Conservation (phyloP, 176 grass and related monocot species). For the Secale cereale region DNA sequence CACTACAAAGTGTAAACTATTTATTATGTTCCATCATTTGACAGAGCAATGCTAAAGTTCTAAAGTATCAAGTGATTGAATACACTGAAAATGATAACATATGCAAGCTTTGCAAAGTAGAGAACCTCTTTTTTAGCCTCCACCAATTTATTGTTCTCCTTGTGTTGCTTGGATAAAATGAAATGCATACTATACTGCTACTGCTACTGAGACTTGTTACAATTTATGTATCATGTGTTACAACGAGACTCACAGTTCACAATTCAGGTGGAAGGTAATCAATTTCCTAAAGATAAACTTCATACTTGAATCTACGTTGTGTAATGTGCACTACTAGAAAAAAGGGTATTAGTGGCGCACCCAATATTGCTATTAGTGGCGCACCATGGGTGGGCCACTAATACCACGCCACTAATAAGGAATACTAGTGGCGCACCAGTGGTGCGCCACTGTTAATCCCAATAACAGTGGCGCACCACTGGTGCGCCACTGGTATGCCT, state of each 20-base stretch:
- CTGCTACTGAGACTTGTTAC: constrained; percentile 36
- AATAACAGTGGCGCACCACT: too few species aligned
- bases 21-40: constrained; percentile 23
- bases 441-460: too few species aligned
- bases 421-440: too few species aligned
- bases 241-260: constrained; percentile 52
- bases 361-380: too few species aligned
- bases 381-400: too few species aligned
- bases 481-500: too few species aligned
- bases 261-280: constrained; percentile 47
- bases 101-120: constrained; percentile 79
- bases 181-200: constrained; percentile 75
- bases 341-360: too few species aligned
- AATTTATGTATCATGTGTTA: constrained; percentile 59
- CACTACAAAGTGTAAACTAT: too few species aligned
- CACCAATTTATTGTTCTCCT: constrained; percentile 73
- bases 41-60: constrained; percentile 85
- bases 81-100: constrained; percentile 53
- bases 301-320: constrained; percentile 59
- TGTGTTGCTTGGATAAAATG: constrained; percentile 84
- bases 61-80: constrained; percentile 70
- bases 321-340: too few species aligned
- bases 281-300: constrained; percentile 49
- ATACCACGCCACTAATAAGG: too few species aligned
- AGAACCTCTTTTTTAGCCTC: constrained; percentile 21